Evolutionary conservation across 805 yeast genomes (phyloP).

Genomic region (Maudiozyma pseudohumilis): DNA sequence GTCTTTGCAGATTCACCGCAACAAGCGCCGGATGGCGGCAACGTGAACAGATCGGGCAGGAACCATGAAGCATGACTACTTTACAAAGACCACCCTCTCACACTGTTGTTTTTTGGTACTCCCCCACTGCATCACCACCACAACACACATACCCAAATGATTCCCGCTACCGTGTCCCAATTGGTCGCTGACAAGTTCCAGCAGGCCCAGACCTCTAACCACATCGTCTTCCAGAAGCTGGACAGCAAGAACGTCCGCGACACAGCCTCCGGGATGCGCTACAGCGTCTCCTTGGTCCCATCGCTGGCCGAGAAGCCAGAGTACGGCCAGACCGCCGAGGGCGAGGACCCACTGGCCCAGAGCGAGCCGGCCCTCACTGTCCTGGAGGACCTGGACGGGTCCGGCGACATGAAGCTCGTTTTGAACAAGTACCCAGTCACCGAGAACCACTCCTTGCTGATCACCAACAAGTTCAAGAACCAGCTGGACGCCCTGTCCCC

Average conservation of each 20-base stretch:
- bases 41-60: too few relatives aligned
- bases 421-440: conserved; percentile 83
- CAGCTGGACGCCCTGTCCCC: conserved; percentile 68
- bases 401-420: conserved; percentile 45
- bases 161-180: conserved; percentile 34
- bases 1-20: too few relatives aligned
- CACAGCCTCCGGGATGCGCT: conserved; percentile 25
- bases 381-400: conserved; percentile 36
- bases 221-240: conserved; percentile 46
- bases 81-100: too few relatives aligned
- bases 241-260: conserved; percentile 26
- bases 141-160: too few relatives aligned
- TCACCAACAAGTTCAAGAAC: conserved; percentile 63
- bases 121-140: too few relatives aligned
- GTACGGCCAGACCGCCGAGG: conserved; percentile 25
- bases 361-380: conserved; percentile 75
- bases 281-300: conserved; percentile 27
- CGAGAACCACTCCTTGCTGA: conserved; percentile 65
- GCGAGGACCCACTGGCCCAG: conserved; percentile 61
- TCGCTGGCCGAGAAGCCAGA: conserved; percentile 32
- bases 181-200: conserved; percentile 30
- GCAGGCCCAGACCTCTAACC: not conserved
- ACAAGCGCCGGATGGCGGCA: too few relatives aligned
- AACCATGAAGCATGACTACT: too few relatives aligned
- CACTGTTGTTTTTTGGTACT: too few relatives aligned